phyloP scores from a whole-genome alignment of 2,329 filamentous ascomycete species.

The Sporothrix globosa region DNA sequence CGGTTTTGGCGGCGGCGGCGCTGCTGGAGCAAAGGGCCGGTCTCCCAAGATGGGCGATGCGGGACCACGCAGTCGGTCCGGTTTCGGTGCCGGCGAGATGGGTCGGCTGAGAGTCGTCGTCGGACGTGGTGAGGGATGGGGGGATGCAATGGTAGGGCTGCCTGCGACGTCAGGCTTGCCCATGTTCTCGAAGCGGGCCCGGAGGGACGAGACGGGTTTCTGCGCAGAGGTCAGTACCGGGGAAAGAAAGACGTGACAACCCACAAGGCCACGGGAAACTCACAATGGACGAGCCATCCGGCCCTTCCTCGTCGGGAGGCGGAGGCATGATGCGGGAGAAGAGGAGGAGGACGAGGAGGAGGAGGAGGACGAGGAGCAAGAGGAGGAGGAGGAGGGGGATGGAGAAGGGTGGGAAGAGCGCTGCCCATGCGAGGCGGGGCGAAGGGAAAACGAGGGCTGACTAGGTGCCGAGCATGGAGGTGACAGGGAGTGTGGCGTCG shows the following conservation, averaged over 20 bases:
- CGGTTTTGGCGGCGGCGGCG: constrained; percentile 42
- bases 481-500: neutral
- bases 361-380: neutral
- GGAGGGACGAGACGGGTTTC: constrained; percentile 81
- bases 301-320: constrained; percentile 56
- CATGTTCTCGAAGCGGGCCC: constrained; percentile 81
- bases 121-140: constrained; percentile 32
- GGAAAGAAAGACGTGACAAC: no score
- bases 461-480: constrained; percentile 37
- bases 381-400: neutral
- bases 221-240: constrained; percentile 42
- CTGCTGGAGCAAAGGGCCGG: constrained; percentile 45
- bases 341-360: neutral
- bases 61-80: constrained; percentile 48
- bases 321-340: constrained; percentile 51
- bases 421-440: neutral
- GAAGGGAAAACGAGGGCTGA: constrained; percentile 24
- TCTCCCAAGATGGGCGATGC: constrained; percentile 40
- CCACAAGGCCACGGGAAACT: constrained; percentile 39
- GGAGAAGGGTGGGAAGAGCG: neutral
- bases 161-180: constrained; percentile 51
- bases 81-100: constrained; percentile 48
- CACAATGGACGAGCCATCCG: constrained; percentile 77
- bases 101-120: constrained; percentile 41
- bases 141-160: constrained; percentile 21